Base-by-base conservation (phyloP, 495 filamentous ascomycete species). In the Penicillium desertorum region DNA sequence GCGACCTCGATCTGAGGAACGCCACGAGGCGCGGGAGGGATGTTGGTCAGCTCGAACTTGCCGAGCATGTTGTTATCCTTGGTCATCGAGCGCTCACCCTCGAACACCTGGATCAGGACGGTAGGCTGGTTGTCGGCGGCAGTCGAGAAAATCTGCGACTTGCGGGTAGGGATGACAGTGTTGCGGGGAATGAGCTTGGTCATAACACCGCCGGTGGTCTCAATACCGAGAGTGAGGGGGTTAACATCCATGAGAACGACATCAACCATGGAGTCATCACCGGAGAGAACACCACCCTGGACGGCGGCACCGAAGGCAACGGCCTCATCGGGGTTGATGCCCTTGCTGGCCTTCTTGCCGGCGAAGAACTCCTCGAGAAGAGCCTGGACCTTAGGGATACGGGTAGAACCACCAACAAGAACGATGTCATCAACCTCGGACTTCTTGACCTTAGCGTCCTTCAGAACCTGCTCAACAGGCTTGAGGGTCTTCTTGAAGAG, bases 401-500 rank as follows among this genome's bases (percentile, higher is more conserved):
- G 92, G 65, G 90, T 93, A 61, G 90, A 93, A 73, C 90, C 90
- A 83, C 91, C 91, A 57, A 96, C 91, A 27, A 95, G 83, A 58
- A 96, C 91, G 62, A 96, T 94, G 67, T 95, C 91, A 60, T 92
- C 82, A 62, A 96, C 75, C 56, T 95, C 90, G 51, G 77, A 77
- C 84, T 93, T 94, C 83, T 90, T 89, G 67, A 91, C 83, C 82
- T 93, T 92, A 66, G 90, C 88, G 61, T 96, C 91, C 81, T 91
- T 92, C 68, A 96, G 81, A 57, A 96, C 91, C 82, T 97, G 95
- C 80, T 98, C 92, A 56, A 99, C 95, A 37, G 95, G 95, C 85
- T 97, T 96, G 51, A 99, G 86, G 60, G 95, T 99, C 83, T 90
- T 92, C 83, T 92, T 93, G 84, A 99, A 98, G 59, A 99, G 87